phyloP scores from a whole-genome alignment of 140 eudicot genomes.

The Bidens hawaiensis region DNA sequence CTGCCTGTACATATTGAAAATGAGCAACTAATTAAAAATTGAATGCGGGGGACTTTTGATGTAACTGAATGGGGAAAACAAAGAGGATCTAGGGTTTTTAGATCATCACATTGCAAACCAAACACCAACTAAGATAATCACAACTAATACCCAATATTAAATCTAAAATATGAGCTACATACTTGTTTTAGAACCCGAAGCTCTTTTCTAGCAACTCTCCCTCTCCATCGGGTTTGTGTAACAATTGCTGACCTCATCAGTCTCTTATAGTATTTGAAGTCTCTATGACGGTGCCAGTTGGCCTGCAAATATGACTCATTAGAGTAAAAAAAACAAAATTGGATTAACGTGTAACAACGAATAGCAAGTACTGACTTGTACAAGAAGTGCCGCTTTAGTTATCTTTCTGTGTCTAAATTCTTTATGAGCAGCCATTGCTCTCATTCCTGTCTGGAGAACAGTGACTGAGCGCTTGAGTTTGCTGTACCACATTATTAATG shows the following conservation, averaged over 20 bases:
- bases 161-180: slow-evolving; percentile 5
- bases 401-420: slow-evolving; percentile 62
- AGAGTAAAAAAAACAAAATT: slow-evolving; percentile 5
- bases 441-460: slow-evolving; percentile 63
- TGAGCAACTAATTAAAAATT: slow-evolving; percentile 11
- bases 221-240: slow-evolving; percentile 97
- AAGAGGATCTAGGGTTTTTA: background rate
- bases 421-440: slow-evolving; percentile 70
- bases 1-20: slow-evolving; percentile 49
- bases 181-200: slow-evolving; percentile 87
- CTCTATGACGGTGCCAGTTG: slow-evolving; percentile 80
- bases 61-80: background rate
- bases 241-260: slow-evolving; percentile 65
- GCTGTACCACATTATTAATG: slow-evolving; percentile 41
- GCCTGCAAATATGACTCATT: slow-evolving; percentile 50
- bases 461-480: slow-evolving; percentile 41
- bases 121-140: background rate
- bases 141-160: slow-evolving; percentile 11
- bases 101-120: slow-evolving; percentile 3
- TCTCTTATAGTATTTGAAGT: slow-evolving; percentile 61
- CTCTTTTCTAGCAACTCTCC: slow-evolving; percentile 68
- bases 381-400: slow-evolving; percentile 66
- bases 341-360: slow-evolving; percentile 10
- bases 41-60: slow-evolving; percentile 8
- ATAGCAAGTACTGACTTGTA: slow-evolving; percentile 52